phyloP scores from a whole-genome alignment of 2,329 filamentous ascomycete species.

The Pezicula rhizophila region DNA sequence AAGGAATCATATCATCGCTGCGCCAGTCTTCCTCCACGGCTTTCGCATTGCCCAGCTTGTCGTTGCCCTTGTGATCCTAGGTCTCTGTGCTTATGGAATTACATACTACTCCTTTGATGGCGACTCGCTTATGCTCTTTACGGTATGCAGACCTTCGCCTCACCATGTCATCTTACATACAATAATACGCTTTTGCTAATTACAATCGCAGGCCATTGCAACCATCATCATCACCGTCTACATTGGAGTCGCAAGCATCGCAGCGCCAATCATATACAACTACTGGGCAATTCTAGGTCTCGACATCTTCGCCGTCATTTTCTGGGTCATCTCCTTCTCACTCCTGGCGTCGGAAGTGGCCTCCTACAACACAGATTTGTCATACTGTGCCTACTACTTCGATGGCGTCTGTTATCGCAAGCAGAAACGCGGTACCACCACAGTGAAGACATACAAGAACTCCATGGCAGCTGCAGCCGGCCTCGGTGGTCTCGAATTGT shows the following conservation, averaged over 20 bases:
- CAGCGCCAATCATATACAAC: slow-evolving; percentile 35
- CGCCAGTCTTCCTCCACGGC: neutral
- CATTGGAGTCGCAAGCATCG: slow-evolving; percentile 28
- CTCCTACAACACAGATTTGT: neutral
- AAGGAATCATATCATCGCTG: neutral
- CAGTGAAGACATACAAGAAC: slow-evolving; percentile 11
- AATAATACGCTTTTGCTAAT: slow-evolving; percentile 2
- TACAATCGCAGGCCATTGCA: slow-evolving; percentile 24
- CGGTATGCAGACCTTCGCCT: slow-evolving; percentile 29
- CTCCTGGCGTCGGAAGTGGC: slow-evolving; percentile 12
- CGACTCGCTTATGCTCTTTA: slow-evolving; percentile 18
- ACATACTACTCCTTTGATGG: slow-evolving; percentile 24
- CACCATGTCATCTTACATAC: too few species aligned
- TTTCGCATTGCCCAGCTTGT: slow-evolving; percentile 19
- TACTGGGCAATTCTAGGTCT: slow-evolving; percentile 45
- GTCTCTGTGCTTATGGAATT: slow-evolving; percentile 39
- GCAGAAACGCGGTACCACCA: slow-evolving; percentile 4
- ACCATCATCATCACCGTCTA: slow-evolving; percentile 40
- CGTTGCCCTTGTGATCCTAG: slow-evolving; percentile 39
- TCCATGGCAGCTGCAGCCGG: slow-evolving; percentile 12
- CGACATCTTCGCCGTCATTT: slow-evolving; percentile 44
- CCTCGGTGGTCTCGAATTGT: slow-evolving; percentile 16
- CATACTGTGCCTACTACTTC: slow-evolving; percentile 1
- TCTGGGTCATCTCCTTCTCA: slow-evolving; percentile 38
- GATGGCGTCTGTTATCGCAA: slow-evolving; percentile 9